phyloP scores from a whole-genome alignment of 2,329 filamentous ascomycete species.

The Aspergillus candidus region DNA sequence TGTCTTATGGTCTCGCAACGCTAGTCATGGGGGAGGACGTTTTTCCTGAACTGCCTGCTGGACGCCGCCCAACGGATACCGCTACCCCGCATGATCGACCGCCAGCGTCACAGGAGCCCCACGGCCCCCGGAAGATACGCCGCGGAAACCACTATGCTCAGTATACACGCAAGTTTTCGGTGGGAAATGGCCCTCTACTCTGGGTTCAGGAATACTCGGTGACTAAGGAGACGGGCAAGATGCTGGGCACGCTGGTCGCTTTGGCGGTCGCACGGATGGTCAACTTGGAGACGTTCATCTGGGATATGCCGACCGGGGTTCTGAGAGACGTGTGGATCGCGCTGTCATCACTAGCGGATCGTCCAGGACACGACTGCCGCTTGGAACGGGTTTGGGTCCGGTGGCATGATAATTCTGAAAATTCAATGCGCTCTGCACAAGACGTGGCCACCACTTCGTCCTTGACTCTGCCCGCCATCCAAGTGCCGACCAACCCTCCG shows the following conservation, averaged over 20 bases:
- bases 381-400: slow-evolving; percentile 72
- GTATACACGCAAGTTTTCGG: slow-evolving; percentile 73
- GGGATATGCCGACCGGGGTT: slow-evolving; percentile 86
- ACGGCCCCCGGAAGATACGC: slow-evolving; percentile 28
- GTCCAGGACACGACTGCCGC: slow-evolving; percentile 56
- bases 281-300: slow-evolving; percentile 74
- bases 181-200: slow-evolving; percentile 72
- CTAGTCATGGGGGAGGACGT: slow-evolving; percentile 66
- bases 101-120: neutral
- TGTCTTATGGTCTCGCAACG: slow-evolving; percentile 76
- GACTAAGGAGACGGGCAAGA: slow-evolving; percentile 76
- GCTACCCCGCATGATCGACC: slow-evolving; percentile 20
- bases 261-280: slow-evolving; percentile 74
- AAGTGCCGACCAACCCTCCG: slow-evolving; percentile 11
- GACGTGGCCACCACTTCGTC: slow-evolving; percentile 12
- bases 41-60: slow-evolving; percentile 47
- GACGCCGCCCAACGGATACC: slow-evolving; percentile 11
- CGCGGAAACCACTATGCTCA: slow-evolving; percentile 70
- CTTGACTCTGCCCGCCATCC: slow-evolving; percentile 12
- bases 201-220: slow-evolving; percentile 80
- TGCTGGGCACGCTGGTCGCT: slow-evolving; percentile 78
- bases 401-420: slow-evolving; percentile 69
- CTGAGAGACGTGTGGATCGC: slow-evolving; percentile 75
- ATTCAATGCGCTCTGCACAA: slow-evolving; percentile 21
- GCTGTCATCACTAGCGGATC: slow-evolving; percentile 63